Base-by-base conservation (phyloP, 2,329 filamentous ascomycete species). In the Tetracladium maxilliforme region DNA sequence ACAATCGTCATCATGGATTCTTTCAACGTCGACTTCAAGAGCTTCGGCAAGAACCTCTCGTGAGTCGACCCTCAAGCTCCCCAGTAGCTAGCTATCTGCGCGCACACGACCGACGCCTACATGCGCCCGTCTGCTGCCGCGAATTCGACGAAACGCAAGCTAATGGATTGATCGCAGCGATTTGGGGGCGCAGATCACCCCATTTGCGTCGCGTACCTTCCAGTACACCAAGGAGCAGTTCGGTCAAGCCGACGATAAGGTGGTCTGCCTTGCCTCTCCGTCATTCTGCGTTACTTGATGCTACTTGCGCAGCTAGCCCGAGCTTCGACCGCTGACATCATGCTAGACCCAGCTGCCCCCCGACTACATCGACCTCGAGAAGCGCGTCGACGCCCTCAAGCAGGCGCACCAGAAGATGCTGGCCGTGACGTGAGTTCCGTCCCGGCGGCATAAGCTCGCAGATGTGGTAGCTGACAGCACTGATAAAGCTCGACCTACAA, bases 191-290 rank as follows among this genome's bases (percentile, higher is more conserved):
- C n/a, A n/a, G 41, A 81, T 95, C 55, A 84, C 82, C 37, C 90
- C 90, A 18, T 93, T 92, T 50, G 84, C 86, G 37, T 79, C 83
- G 45, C 79, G 87, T 47, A 94, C 84, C 29, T 83, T 92, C 54
- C 90, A 98, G 61, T 92, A 87, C 62, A 82, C 93, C 51, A 94
- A 92, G 64, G 90, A 98, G 58, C 86, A 94, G 59, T 70, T 95
- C 33, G 90, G 90, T 25, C 82, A 92, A 56, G 82, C 73, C 33
- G 86, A 93, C 38, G 90, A 95, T 54, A 94, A 90, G 76, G 81
- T 84, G 36, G 28, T n/a, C n/a, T n/a, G n/a, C n/a, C n/a, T n/a
- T 42, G 25, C 22, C 36, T 10, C 13, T 17, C 28, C 33, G 19
- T 6, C 20, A 22, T 25, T 22, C n/a, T n/a, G n/a, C n/a, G n/a